Percentiles rank a stretch among this genome's conserved stretches.
Evolutionary conservation across 2,329 filamentous ascomycete species (phyloP).

Genomic region (Ustilaginoidea virens): DNA sequence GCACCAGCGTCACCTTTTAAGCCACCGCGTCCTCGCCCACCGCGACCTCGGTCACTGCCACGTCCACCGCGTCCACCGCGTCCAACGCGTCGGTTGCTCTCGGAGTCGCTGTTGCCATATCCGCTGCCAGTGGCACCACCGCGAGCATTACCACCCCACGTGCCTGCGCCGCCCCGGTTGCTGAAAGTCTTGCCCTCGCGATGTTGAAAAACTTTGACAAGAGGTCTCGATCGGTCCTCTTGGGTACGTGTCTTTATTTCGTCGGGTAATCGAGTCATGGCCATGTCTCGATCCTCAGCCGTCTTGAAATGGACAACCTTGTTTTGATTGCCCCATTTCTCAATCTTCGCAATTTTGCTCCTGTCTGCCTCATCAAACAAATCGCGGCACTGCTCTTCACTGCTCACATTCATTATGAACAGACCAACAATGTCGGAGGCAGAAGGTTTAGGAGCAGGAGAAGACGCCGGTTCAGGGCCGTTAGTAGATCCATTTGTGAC

Average conservation of each 20-base stretch:
- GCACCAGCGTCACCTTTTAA: slow-evolving; percentile 43
- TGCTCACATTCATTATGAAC: slow-evolving; percentile 77
- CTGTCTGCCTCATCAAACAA: slow-evolving; percentile 75
- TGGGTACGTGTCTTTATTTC: slow-evolving; percentile 60
- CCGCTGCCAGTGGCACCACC: slow-evolving; percentile 49
- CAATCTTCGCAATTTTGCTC: slow-evolving; percentile 62
- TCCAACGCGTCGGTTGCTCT: slow-evolving; percentile 39
- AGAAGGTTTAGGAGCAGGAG: slow-evolving; percentile 42
- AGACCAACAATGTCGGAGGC: slow-evolving; percentile 63
- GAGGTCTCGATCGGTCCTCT: slow-evolving; percentile 62
- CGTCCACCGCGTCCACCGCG: slow-evolving; percentile 43
- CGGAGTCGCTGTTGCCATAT: slow-evolving; percentile 64
- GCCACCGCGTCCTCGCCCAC: slow-evolving; percentile 39
- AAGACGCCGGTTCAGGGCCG: slow-evolving; percentile 35
- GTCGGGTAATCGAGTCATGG: slow-evolving; percentile 57
- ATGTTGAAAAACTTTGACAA: slow-evolving; percentile 71
- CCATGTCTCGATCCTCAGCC: slow-evolving; percentile 63
- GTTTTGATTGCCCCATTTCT: slow-evolving; percentile 65
- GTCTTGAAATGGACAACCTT: slow-evolving; percentile 79
- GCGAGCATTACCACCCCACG: slow-evolving; percentile 50
- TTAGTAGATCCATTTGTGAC: slow-evolving; percentile 38
- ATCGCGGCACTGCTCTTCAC: slow-evolving; percentile 67
- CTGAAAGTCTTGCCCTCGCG: slow-evolving; percentile 39
- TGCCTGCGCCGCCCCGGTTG: slow-evolving; percentile 49
- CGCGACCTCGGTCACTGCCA: slow-evolving; percentile 40